These are phyloP conservation scores for Dactylis glomerata DNA, from an alignment of 176 grass and related monocot species.

Conservation along the genomic window DNA sequence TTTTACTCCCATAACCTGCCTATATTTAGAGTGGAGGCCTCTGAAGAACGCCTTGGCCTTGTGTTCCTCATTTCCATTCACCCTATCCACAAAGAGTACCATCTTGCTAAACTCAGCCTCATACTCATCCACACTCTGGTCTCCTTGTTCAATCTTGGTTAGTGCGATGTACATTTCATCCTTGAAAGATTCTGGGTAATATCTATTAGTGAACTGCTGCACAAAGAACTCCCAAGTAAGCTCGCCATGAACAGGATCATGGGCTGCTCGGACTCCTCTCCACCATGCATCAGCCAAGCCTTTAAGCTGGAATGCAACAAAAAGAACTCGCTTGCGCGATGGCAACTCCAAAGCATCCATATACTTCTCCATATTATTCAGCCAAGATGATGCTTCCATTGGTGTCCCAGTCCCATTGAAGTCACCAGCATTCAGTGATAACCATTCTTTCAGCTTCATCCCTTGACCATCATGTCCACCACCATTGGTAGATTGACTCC, in stretches of 20 bases:
- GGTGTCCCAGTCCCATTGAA: not conserved
- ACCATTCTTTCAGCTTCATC: not conserved
- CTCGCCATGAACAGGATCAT: not conserved
- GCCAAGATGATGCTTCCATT: not conserved
- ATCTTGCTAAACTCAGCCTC: not conserved
- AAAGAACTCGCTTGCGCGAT: not conserved
- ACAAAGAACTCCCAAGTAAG: not conserved
- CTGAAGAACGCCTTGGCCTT: not conserved
- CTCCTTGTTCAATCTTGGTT: not conserved
- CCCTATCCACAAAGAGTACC: not conserved
- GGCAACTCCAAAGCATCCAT: not conserved
- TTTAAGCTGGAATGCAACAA: not conserved
- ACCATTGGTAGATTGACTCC: no score
- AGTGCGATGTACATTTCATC: not conserved
- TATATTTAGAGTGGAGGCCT: not conserved
- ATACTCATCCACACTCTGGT: not conserved
- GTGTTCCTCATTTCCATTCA: not conserved
- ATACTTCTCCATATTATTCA: not conserved
- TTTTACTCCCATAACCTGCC: not conserved
- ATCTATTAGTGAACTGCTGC: not conserved
- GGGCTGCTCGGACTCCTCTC: not conserved
- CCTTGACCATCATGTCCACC: not conserved
- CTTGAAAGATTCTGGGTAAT: not conserved
- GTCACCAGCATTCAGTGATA: not conserved
- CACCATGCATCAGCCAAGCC: not conserved